Base-by-base conservation (phyloP, 2,329 filamentous ascomycete species). In the Macrophomina phaseolina region DNA sequence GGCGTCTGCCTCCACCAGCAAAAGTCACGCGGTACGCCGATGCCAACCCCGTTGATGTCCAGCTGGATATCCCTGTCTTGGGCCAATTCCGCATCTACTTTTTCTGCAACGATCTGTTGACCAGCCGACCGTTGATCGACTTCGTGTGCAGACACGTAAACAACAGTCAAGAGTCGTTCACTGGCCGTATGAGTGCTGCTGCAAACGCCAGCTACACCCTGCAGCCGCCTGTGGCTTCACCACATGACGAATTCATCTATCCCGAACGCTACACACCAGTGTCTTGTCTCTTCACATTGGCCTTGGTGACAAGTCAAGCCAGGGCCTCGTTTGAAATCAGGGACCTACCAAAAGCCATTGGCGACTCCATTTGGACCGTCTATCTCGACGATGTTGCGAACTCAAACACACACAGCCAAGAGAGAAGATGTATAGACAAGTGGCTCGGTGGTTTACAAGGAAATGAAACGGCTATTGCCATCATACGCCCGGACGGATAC, bases 81-180 rank as follows among this genome's bases (percentile, higher is more conserved):
- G 89, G 91, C 28, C 91, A 94, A 73, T 94, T 93, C 80, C 86
- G 90, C 56, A 86, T 93, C 52, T 93, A 91, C 75, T 84, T 93
- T 68, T 85, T 94, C 68, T 85, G 88, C 68, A 87, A 86, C 72
- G 84, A 91, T 71, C 81, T 83, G 63, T 75, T 82, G 58, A 77
- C 82, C 36, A 83, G 84, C 2, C 80, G 80, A 64, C 79, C 80
- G 1, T 91, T 91, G 77, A 80, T 93, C 32, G 80, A 85, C 5
- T 82, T 81, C 0, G 83, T 92, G 49, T 90, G 86, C 70, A 78
- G 82, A 30, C 80, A 83, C 9, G 81, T 91, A 56, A 51, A 28
- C 9, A 81, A 82, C 1, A 80, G 83, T 1, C 74, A 76, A 32
- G 78, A 79, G 5, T 87, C 85, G 0, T 83, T 90, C 48, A 81